Base-by-base conservation (phyloP, 1,284 basidiomycete genomes). In the Trametes polyzona region DNA sequence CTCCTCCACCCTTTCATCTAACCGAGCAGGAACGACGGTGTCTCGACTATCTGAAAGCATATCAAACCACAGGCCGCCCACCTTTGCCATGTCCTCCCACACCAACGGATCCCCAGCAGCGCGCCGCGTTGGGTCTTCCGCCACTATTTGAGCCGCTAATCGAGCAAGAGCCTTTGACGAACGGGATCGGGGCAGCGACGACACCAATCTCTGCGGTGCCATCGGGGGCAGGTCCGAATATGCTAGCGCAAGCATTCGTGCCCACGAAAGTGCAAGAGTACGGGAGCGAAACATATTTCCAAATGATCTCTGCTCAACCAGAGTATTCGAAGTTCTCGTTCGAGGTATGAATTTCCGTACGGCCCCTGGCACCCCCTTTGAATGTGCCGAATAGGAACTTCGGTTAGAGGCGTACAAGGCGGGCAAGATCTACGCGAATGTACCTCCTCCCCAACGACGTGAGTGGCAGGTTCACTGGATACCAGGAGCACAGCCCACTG, bases 11-110 rank as follows among this genome's bases (percentile, higher is more conserved):
- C 36, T 49, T 47, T 42, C 55, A 35, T 60, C 48, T 29, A 26
- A 35, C 36, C 40, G 29, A 33, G 37, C 65, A 83, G 81, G 81
- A 83, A 71, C 67, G 75, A 39, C 76, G 81, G 26, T 68, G 77
- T 26, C 68, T 75, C 37, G 80, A 82, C 66, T 83, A 83, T 61
- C 57, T 82, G 7, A 68, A 69, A 36, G 73, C 77, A 8, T 81
- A 80, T 59, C 61, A 57, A 40, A 67, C 74, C 1, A 81, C 79
- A 0, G 78, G 79, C 14, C 65, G 68, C 37, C 74, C 78, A 24
- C 81, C 81, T 9, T 65, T 55, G 29, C 79, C 80, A 11, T 73
- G 70, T 27, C 78, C 81, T 1, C 71, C 69, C 47, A 61, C 70
- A 21, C 82, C 81, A 0, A 65, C 70, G 9, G 69, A 70, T 43